Base-by-base conservation (phyloP, 441 rosid genomes). In the Monsonia emarginata region DNA sequence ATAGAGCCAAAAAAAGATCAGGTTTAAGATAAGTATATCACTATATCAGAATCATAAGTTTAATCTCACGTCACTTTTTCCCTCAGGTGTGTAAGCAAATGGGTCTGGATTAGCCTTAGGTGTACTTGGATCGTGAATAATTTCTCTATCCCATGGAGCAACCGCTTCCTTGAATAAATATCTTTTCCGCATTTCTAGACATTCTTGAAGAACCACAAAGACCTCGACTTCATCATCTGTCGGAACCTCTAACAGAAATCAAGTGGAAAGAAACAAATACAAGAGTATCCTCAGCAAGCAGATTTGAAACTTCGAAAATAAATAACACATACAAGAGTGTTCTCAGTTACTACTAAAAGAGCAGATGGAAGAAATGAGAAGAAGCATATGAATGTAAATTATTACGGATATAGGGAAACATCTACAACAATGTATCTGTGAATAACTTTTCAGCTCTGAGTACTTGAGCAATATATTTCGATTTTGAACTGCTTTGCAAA, bases 81-180 rank as follows among this genome's bases (percentile, higher is more conserved):
- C 90, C 74, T 82, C 92, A 36, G 95, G 78, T 64, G 82, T 81
- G 66, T 77, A 91, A 61, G 78, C 80, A 82, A 95, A 95, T 22
- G 98, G 99, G 46, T 83, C 95, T 26, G 76, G 82, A 72, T 91
- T 95, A 73, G 90, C 92, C 84, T 91, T 95, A 8, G 99, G 99
- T 2, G 99, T 95, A 67, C 97, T 85, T 34, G 98, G 98, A 69
- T 95, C 99, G 64, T 85, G 86, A 74, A 95, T 89, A 64, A 87
- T 80, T 87, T 95, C 98, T 74, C 81, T 95, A 65, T 84, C 98
- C 99, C 98, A 95, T 22, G 99, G 97, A 61, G 96, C 96, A 74
- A 86, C 75, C 22, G 96, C 87, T 76, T 95, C 98, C 64, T 66
- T 85, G 76, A 83, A 95, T 25, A 91, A 68, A 74, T 95, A 95